Percentiles rank a stretch among this genome's conserved stretches.
Conservation (phyloP, 1,284 basidiomycete species). For the Polyporus tsugae region DNA sequence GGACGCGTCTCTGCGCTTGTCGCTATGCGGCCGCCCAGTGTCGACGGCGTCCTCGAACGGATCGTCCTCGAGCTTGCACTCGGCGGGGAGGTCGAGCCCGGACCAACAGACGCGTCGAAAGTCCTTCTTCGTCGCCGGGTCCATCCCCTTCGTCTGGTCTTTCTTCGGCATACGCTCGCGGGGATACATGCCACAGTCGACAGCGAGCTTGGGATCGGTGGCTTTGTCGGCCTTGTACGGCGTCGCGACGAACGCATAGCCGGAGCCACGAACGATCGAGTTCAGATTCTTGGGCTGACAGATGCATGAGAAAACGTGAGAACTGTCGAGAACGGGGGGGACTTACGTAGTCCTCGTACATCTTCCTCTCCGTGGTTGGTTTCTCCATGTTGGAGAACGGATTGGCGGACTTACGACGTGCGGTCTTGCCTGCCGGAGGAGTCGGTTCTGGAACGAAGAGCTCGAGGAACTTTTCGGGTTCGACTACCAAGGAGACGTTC, state of each 20-base stretch:
- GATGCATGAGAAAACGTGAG: not conserved
- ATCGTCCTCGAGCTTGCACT: conserved; percentile 21
- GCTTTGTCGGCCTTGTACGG: conserved; percentile 6
- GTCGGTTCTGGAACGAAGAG: not conserved
- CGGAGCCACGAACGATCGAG: not conserved
- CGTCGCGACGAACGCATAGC: conserved; percentile 8
- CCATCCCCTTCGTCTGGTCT: not conserved
- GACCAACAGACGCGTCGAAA: conserved; percentile 16
- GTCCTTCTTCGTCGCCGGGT: not conserved
- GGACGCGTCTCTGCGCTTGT: not conserved
- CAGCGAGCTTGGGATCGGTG: conserved; percentile 1
- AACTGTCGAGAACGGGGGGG: not conserved
- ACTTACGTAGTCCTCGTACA: conserved; percentile 14
- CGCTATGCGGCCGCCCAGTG: not conserved
- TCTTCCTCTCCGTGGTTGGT: conserved; percentile 1
- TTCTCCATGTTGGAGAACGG: not conserved
- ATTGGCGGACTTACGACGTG: not conserved
- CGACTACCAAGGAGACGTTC: not conserved
- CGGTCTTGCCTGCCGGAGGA: not conserved
- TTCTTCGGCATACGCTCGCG: not conserved
- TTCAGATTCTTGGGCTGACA: conserved; percentile 5
- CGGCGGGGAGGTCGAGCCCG: conserved; percentile 15
- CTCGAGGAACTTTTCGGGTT: conserved; percentile 4
- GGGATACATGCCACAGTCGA: conserved; percentile 18
- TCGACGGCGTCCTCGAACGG: conserved; percentile 14